phyloP scores from a whole-genome alignment of 2,329 filamentous ascomycete species.

The Cladosporium sp. region DNA sequence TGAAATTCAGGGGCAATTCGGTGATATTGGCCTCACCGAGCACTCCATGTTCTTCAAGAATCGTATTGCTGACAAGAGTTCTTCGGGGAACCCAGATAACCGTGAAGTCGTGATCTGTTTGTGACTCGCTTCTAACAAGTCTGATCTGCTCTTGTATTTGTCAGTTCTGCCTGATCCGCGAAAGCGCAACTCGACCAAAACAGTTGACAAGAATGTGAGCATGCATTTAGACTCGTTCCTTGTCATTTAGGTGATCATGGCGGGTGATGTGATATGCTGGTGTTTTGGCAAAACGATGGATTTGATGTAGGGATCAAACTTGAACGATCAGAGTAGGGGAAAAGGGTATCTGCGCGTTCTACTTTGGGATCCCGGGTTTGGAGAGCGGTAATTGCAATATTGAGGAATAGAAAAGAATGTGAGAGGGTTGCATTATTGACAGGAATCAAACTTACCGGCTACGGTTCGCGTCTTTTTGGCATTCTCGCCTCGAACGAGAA shows the following conservation, averaged over 20 bases:
- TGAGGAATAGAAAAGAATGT: no score
- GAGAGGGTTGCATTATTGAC: no score
- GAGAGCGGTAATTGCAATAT: neutral
- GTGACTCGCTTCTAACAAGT: conserved; percentile 79
- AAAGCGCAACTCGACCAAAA: no score
- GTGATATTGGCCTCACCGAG: conserved; percentile 86
- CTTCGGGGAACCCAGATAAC: conserved; percentile 94
- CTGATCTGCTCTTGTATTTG: conserved; percentile 74
- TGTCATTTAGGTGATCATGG: conserved; percentile 4
- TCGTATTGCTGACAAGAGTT: conserved; percentile 83
- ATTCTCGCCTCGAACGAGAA: conserved; percentile 87
- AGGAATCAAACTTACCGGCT: conserved; percentile 83
- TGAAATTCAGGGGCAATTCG: conserved; percentile 84
- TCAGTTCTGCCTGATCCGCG: neutral
- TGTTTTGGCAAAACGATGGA: conserved; percentile 14
- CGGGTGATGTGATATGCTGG: conserved; percentile 13
- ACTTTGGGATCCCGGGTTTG: conserved; percentile 52
- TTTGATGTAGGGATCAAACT: conserved; percentile 35
- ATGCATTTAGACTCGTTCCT: conserved; percentile 11
- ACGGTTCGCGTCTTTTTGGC: conserved; percentile 77
- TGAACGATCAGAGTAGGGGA: conserved; percentile 51
- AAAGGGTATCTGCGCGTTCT: conserved; percentile 52
- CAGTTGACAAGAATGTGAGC: conserved; percentile 2
- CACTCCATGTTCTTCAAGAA: conserved; percentile 89
- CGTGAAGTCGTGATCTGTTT: conserved; percentile 91